phyloP scores from a whole-genome alignment of 2,329 filamentous ascomycete species.

The Aspergillus thermomutatus region DNA sequence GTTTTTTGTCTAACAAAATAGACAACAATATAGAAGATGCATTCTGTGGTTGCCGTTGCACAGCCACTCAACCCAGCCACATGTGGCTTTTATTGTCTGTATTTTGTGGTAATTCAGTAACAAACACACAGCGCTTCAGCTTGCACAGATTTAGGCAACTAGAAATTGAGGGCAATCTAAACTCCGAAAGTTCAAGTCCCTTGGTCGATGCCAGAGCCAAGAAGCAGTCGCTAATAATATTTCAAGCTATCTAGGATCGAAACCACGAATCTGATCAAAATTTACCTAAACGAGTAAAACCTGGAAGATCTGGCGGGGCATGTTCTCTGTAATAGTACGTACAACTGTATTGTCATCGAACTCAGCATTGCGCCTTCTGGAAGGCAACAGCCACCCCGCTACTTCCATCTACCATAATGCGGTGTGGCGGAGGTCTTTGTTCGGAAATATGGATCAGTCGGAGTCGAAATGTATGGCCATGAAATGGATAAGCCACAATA shows the following conservation, averaged over 20 bases:
- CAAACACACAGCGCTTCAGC: background rate
- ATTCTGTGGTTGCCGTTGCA: background rate
- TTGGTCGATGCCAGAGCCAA: background rate
- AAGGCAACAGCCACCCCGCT: background rate
- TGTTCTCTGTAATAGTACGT: background rate
- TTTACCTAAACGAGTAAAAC: background rate
- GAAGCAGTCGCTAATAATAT: background rate
- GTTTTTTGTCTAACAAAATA: background rate
- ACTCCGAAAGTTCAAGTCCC: background rate
- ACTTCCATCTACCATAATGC: background rate
- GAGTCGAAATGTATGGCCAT: background rate
- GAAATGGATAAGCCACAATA: background rate
- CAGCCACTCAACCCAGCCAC: background rate
- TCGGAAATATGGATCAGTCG: background rate
- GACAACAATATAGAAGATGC: background rate
- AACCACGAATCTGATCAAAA: background rate
- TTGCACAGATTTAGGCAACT: background rate
- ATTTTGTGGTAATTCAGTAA: background rate
- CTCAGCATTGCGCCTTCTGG: background rate
- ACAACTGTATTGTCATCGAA: background rate
- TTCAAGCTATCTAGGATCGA: background rate
- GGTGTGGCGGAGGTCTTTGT: background rate
- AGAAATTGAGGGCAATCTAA: background rate
- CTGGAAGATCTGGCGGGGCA: background rate
- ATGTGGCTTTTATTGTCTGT: background rate